Evolutionary conservation across 345 rosid genomes (phyloP), one percentile per base, ranked within the genome.

Genomic region (Brassica cretica): DNA sequence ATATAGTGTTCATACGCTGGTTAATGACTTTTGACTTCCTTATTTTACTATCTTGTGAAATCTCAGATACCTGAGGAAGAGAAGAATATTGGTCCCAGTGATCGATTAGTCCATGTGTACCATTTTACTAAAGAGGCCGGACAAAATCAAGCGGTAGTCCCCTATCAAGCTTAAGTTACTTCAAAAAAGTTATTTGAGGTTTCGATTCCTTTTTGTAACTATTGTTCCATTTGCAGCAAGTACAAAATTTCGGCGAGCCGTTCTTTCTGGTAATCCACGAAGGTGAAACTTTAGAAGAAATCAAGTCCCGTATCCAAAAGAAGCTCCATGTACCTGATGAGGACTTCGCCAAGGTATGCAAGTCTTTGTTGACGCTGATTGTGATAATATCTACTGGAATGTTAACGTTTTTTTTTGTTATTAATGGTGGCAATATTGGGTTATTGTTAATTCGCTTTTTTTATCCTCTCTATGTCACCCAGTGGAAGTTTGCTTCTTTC

Each of bases 401-500:
- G 64, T 62, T 14, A 19, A 11, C 24, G 19, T 33, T 70, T 18
- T 33, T 70, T 18, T 9, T 7, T 35, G 30, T 35, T 11, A 61
- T 33, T 21, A 21, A 29, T 51, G 49, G 35, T 59, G 62, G 25
- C 35, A 5, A 8, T 24, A 10, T 58, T 66, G 66, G 44, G 33
- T 55, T 6, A 49, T 24, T 59, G 66, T 9, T 46, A 16, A 64
- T 58, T 12, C 55, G 11, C 30, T 77, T 39, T 65, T 77, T 14
- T 6, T 1, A 6, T 64, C 33, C 29, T 8, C 60, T 32, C 24
- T 53, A 39, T 74, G n/a, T 49, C 71, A 55, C 64, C 8, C 85
- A 95, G 99, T 95, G 99, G 99, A 88, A 88, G 82, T 95, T 90
- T 85, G 99, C 99, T 8, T 91, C 90, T 68, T 76, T 95, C 74